Conservation (phyloP, 257 asterid species). For the Schizonepeta tenuifolia region DNA sequence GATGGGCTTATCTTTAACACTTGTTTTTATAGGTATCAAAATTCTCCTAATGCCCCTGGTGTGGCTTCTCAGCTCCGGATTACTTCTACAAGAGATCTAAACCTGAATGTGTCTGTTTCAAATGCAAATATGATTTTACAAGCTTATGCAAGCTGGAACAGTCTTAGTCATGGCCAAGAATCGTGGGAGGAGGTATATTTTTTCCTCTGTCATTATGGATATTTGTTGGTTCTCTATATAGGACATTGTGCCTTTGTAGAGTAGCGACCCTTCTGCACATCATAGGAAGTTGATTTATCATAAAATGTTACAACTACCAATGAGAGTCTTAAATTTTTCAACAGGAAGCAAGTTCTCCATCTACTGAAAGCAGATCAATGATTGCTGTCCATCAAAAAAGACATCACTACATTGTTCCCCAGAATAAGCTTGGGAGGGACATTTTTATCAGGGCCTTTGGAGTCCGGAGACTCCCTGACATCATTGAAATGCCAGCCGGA, state of each 20-base stretch:
- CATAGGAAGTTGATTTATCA: slow-evolving; percentile 19
- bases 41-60: slow-evolving; percentile 76
- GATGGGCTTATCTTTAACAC: slow-evolving; percentile 28
- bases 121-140: slow-evolving; percentile 87
- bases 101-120: slow-evolving; percentile 81
- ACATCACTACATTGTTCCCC: slow-evolving; percentile 72
- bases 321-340: slow-evolving; percentile 38
- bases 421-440: slow-evolving; percentile 90
- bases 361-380: slow-evolving; percentile 54
- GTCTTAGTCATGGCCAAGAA: slow-evolving; percentile 62
- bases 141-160: slow-evolving; percentile 98
- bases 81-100: slow-evolving; percentile 74
- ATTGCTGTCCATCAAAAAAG: slow-evolving; percentile 74
- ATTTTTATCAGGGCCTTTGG: slow-evolving; percentile 71
- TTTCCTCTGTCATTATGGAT: slow-evolving; percentile 21
- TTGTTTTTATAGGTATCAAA: slow-evolving; percentile 64
- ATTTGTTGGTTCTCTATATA: slow-evolving; percentile 19
- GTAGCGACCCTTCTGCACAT: slow-evolving; percentile 9
- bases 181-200: slow-evolving; percentile 56
- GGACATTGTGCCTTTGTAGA: slow-evolving; percentile 24
- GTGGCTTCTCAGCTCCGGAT: slow-evolving; percentile 84
- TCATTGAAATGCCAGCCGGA: slow-evolving; percentile 84
- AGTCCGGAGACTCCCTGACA: slow-evolving; percentile 49
- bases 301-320: slow-evolving; percentile 20
- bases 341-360: slow-evolving; percentile 63